Conservation (phyloP, 1,139 yeast species). For the Hemisphaericaspora lyxosophila region DNA sequence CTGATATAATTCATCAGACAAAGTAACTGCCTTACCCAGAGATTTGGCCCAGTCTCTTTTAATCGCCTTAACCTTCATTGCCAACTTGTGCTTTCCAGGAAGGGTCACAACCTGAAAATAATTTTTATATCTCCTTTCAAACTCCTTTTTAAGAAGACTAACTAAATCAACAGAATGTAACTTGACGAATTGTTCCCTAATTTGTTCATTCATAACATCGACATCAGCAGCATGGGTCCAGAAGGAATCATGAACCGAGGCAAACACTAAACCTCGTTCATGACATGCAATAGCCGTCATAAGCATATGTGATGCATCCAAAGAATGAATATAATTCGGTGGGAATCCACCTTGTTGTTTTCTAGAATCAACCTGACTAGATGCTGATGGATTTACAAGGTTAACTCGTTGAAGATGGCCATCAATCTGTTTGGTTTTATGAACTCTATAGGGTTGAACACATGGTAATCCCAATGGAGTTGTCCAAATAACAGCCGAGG, state of each 20-base stretch:
- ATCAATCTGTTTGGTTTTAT: slow-evolving; percentile 58
- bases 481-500: slow-evolving; percentile 96
- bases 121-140: slow-evolving; percentile 74
- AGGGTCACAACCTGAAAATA: slow-evolving; percentile 62
- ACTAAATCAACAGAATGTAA: slow-evolving; percentile 76
- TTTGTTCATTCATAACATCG: slow-evolving; percentile 64
- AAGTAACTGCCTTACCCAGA: slow-evolving; percentile 58
- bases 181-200: slow-evolving; percentile 78
- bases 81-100: slow-evolving; percentile 55
- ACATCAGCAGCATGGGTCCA: slow-evolving; percentile 97
- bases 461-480: slow-evolving; percentile 92
- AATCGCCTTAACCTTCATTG: slow-evolving; percentile 46
- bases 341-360: slow-evolving; percentile 94
- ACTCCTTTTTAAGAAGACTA: slow-evolving; percentile 70
- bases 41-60: slow-evolving; percentile 51
- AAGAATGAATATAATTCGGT: slow-evolving; percentile 91
- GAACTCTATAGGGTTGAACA: slow-evolving; percentile 90
- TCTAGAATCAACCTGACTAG: slow-evolving; percentile 80
- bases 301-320: slow-evolving; percentile 97
- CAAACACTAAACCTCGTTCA: slow-evolving; percentile 69
- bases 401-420: slow-evolving; percentile 84
- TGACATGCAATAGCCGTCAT: slow-evolving; percentile 83
- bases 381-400: slow-evolving; percentile 79
- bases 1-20: slow-evolving; percentile 71
- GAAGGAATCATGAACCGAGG: slow-evolving; percentile 96